Evolutionary conservation across 345 rosid species (phyloP), one percentile per base, ranked within the genome.

Genomic region (Camelina laxa): DNA sequence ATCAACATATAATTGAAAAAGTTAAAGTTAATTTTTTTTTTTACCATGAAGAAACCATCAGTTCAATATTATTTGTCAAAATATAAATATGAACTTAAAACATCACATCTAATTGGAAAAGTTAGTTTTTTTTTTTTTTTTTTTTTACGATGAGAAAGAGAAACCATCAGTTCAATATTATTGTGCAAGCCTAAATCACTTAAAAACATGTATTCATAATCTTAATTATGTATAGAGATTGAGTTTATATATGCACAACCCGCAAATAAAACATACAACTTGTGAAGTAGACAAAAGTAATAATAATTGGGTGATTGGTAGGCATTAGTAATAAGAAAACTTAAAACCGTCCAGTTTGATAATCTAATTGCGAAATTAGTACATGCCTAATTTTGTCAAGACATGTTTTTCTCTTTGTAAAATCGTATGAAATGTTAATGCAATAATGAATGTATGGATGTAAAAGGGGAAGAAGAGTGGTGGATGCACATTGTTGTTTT

Each of bases 401-500:
- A 72, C 63, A 72, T 50, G 45, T 62, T 61, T 72, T 62, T 3
- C 33, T 6, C 12, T 16, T 35, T 27, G 10, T 15, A 31, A 41
- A 30, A 20, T 61, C 59, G n/a, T 6, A 7, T 35, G 21, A 41
- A 14, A 70, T 58, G 47, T 3, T 58, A 63, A 10, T 39, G 54
- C 35, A 27, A 30, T 19, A 47, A 44, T 69, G 33, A 47, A 44
- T 69, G 33, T 48, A 9, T 48, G 41, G 60, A 42, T 62, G 54
- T 53, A 41, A 41, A 63, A 39, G 58, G 22, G 16, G 58, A 60
- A 48, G n/a, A n/a, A 48, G 62, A 61, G 41, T 61, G 60, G 68
- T 72, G 53, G 59, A 20, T 60, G 24, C 50, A 21, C 69, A 61
- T 72, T 47, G 36, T 61, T 71, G 45, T 41, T 72, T n/a, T 39